Evolutionary conservation across 2,329 filamentous ascomycete genomes (phyloP).

Genomic region (Colletotrichum orbiculare): DNA sequence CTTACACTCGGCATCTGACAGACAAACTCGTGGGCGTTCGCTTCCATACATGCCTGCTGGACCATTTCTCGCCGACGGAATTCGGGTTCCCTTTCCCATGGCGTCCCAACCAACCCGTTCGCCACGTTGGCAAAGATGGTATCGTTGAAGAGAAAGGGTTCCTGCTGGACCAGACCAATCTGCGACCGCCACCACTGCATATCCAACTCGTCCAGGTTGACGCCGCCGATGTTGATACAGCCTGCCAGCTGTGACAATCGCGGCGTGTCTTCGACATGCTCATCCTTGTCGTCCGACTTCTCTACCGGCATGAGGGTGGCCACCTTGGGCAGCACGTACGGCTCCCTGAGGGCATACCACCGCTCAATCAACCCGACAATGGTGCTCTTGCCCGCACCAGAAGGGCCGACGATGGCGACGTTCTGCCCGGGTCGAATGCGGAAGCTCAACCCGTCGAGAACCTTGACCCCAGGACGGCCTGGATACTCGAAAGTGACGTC

Average conservation of each 20-base stretch:
- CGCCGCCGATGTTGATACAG: conserved; percentile 34
- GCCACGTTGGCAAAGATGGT: conserved; percentile 62
- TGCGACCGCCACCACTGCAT: conserved; percentile 57
- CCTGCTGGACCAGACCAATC: conserved; percentile 65
- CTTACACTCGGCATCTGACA: conserved; percentile 55
- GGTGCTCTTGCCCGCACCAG: conserved; percentile 57
- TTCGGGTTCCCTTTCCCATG: conserved; percentile 51
- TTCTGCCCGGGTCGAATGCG: conserved; percentile 39
- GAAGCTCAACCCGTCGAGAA: conserved; percentile 47
- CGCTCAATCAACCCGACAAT: conserved; percentile 54
- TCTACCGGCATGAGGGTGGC: neutral
- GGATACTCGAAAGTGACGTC: conserved; percentile 43
- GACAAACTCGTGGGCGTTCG: conserved; percentile 66
- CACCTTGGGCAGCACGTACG: conserved; percentile 25
- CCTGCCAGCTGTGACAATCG: conserved; percentile 20
- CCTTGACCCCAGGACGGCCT: conserved; percentile 44
- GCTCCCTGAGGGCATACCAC: conserved; percentile 48
- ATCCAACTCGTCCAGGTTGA: conserved; percentile 38
- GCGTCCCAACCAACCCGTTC: conserved; percentile 53
- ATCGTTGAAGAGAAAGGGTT: conserved; percentile 66
- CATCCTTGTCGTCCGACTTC: conserved; percentile 17
- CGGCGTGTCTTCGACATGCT: conserved; percentile 15
- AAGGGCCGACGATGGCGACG: conserved; percentile 55
- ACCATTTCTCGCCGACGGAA: conserved; percentile 55
- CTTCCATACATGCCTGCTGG: conserved; percentile 60